Evolutionary conservation across 495 filamentous ascomycete species (phyloP).

Genomic region (Aspergillus mulundensis): DNA sequence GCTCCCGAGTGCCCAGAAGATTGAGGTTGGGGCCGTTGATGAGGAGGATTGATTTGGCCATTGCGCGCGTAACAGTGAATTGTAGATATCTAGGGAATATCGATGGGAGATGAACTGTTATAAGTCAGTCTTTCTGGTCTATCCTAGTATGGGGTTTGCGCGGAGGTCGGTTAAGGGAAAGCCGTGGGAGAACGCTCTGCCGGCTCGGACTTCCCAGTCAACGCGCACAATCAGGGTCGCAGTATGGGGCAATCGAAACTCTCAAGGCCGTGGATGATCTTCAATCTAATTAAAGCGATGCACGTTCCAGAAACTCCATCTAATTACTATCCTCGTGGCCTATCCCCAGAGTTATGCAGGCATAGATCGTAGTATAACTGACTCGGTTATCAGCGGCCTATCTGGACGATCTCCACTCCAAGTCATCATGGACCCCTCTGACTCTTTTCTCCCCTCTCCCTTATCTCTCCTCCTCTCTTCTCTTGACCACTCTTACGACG

Average conservation of each 20-base stretch:
- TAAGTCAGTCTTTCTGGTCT: neutral
- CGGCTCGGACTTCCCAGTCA: neutral
- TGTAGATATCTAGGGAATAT: neutral
- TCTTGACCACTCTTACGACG: neutral
- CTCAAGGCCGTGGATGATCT: neutral
- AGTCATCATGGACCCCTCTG: neutral
- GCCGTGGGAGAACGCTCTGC: constrained; percentile 3
- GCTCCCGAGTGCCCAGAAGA: constrained; percentile 70
- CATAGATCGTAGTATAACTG: neutral
- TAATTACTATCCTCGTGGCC: neutral
- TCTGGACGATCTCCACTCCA: neutral
- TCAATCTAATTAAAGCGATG: neutral
- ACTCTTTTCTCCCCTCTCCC: constrained; percentile 5
- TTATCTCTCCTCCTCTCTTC: neutral
- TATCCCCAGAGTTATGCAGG: neutral
- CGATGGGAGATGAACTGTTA: neutral
- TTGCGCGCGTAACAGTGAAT: constrained; percentile 11
- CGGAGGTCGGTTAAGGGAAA: neutral
- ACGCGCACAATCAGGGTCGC: neutral
- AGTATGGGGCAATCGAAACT: neutral
- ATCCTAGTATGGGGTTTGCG: neutral
- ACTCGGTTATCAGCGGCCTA: constrained; percentile 5
- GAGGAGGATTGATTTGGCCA: constrained; percentile 59
- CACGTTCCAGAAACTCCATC: too few relatives aligned
- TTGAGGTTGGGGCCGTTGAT: constrained; percentile 81